Base-by-base conservation (phyloP, 2,329 filamentous ascomycete genomes). In the Microdochium paspali region DNA sequence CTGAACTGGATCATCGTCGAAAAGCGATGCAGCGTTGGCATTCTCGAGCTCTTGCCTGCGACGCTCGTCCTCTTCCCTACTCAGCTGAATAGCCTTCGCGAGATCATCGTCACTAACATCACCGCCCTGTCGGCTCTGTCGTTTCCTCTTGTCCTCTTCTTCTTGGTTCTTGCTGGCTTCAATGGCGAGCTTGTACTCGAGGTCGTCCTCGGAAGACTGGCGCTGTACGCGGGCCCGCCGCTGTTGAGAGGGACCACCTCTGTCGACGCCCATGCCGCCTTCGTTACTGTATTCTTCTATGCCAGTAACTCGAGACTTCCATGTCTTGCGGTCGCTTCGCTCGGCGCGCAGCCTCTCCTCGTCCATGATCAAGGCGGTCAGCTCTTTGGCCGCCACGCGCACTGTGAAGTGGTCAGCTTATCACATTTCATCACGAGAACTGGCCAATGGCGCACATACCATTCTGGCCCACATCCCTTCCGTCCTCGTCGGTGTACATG, bases 161-260 rank as follows among this genome's bases (percentile, higher is more conserved):
- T 94, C 91, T 62, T 97, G 90, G 51, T 85, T 81, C 69, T 93
- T 96, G 72, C 91, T 97, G 7, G 91, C 91, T 69, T 97, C 91
- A 43, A 97, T 82, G 1, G 93, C 93, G 57, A 97, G 71, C 56
- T 79, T 83, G 64, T 95, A 93, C 66, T 98, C 93, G 31, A 89
- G 74, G 63, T 98, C 93, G 28, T 95, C 89, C 42, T 95, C 89
- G 3, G 91, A 85, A 21, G 71, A 73, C 50, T 70, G 71, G 46
- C 69, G 68, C 51, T 74, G 73, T 49, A 73, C 72, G 40, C 67
- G 72, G 42, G 70, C 73, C 47, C 69, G 70, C 42, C 69, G 74
- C 44, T 68, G 68, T 21, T 66, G 64, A 46, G 57, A 62, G 45
- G 51, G 66, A 44, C 60, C 60, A 40, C 35, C 35, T 40, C 35